Evolutionary conservation across 257 asterid genomes (phyloP).

Genomic region (Ocimum tenuiflorum): DNA sequence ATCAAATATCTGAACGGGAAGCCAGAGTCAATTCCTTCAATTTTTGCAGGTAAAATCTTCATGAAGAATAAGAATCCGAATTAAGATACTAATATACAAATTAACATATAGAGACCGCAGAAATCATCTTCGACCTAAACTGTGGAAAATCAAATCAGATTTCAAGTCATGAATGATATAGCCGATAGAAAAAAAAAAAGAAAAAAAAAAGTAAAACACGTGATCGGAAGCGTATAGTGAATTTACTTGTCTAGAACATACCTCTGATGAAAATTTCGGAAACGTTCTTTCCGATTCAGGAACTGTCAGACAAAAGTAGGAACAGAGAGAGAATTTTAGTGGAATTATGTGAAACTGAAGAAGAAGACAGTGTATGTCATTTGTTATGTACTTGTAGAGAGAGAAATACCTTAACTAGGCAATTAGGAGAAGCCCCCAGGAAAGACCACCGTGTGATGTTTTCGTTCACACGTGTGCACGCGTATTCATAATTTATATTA

Average conservation of each 20-base stretch:
- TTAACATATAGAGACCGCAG: neutral
- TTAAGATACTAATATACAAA: neutral
- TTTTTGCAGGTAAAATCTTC: neutral
- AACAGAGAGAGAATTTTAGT: neutral
- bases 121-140: neutral
- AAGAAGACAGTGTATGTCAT: neutral
- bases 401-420: neutral
- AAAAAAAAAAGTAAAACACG: neutral
- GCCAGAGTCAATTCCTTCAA: neutral
- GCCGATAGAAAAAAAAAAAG: neutral
- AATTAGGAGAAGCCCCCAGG: neutral
- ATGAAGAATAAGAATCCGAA: neutral
- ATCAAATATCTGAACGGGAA: neutral
- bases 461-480: neutral
- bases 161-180: neutral
- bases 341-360: neutral
- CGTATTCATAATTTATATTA: neutral
- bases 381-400: neutral
- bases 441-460: neutral
- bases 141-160: neutral
- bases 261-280: neutral
- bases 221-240: neutral
- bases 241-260: neutral
- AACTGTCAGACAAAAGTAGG: neutral
- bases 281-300: neutral